phyloP scores from a whole-genome alignment of 129 eudicot genomes.

The Silybum marianum region DNA sequence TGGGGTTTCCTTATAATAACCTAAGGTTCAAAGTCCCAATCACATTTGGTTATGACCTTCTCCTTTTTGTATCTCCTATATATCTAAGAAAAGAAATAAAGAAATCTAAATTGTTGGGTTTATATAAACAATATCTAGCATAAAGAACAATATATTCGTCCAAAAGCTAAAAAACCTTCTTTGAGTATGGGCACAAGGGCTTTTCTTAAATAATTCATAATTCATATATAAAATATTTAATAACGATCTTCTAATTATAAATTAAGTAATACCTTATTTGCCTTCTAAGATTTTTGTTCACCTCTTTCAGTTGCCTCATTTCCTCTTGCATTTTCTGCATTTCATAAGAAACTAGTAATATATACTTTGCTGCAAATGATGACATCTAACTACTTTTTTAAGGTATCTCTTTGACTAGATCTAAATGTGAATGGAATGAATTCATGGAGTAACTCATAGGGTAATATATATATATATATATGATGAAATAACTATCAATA shows the following conservation, averaged over 20 bases:
- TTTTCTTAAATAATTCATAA: not conserved
- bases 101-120: not conserved
- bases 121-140: not conserved
- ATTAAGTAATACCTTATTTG: constrained; percentile 60
- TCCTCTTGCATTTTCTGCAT: constrained; percentile 80
- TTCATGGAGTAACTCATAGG: not conserved
- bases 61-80: not conserved
- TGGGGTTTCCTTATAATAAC: not conserved
- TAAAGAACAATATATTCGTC: not conserved
- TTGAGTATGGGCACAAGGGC: not conserved
- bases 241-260: not conserved
- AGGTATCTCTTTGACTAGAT: constrained; percentile 1
- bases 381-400: not conserved
- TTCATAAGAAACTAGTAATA: not conserved
- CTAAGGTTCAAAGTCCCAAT: not conserved
- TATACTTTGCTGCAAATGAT: constrained; percentile 1
- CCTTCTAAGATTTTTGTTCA: constrained; percentile 62
- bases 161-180: no score
- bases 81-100: not conserved
- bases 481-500: not conserved
- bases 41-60: not conserved
- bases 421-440: not conserved
- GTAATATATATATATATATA: not conserved
- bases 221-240: not conserved
- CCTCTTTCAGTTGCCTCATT: constrained; percentile 64